Percentiles rank a stretch among this genome's conserved stretches.
Conservation (phyloP, 140 eudicot genomes). For the Cichorium intybus region DNA sequence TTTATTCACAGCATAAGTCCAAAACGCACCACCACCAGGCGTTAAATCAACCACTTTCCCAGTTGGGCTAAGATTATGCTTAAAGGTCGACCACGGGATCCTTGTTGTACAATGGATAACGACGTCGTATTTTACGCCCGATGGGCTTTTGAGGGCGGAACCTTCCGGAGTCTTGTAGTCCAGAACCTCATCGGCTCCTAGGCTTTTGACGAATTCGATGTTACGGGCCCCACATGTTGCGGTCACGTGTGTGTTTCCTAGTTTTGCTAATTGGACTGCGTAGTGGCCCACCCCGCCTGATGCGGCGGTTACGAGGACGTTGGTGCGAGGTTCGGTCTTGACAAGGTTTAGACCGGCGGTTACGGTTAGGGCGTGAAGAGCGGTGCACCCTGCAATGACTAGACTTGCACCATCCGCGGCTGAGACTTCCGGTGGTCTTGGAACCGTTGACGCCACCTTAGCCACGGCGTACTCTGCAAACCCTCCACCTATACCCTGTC, state of each 20-base stretch:
- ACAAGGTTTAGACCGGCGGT: conserved; percentile 54
- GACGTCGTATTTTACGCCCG: conserved; percentile 58
- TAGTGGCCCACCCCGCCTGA: conserved; percentile 92
- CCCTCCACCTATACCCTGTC: conserved; percentile 62
- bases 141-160: conserved; percentile 66
- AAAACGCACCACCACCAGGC: conserved; percentile 43
- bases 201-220: conserved; percentile 56
- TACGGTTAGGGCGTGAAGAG: conserved; percentile 50
- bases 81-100: conserved; percentile 53
- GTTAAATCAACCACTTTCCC: conserved; percentile 65
- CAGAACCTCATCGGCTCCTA: conserved; percentile 80
- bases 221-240: conserved; percentile 90
- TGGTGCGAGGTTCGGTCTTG: conserved; percentile 43
- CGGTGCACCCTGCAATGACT: conserved; percentile 64
- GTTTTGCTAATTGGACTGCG: conserved; percentile 76
- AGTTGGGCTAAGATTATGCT: conserved; percentile 38
- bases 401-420: conserved; percentile 64
- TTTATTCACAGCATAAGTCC: conserved; percentile 57
- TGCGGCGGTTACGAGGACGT: conserved; percentile 65
- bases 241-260: conserved; percentile 74
- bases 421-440: conserved; percentile 61
- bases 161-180: conserved; percentile 87
- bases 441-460: conserved; percentile 39
- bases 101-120: conserved; percentile 61
- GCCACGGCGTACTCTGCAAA: conserved; percentile 63